Evolutionary conservation across 2,329 filamentous ascomycete species (phyloP), one percentile per base, ranked within the genome.

Genomic region (Leptographium lundbergii): DNA sequence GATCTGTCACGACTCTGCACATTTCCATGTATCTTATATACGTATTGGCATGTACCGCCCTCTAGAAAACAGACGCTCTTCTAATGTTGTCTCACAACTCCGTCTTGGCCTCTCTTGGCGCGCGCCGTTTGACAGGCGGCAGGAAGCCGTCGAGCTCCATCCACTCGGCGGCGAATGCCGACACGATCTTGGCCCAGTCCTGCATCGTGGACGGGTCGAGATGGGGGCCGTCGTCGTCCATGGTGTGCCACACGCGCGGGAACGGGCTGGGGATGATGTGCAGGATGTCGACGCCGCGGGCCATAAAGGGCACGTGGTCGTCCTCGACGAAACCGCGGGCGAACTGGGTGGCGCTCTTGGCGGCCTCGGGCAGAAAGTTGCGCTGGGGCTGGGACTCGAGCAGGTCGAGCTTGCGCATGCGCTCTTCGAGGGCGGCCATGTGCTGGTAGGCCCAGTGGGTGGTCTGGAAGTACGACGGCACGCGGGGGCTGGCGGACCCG

Each of bases 231-330:
- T 96, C 86, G 68, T 99, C 94, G 0, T 85, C 75, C 66, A 91
- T 83, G 1, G 78, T 86, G 73, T 99, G 94, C 94, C 94, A 99
- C 1, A 95, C 87, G 0, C 65, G 53, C 0, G 91, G 91, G 69
- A 97, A 97, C 0, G 86, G 86, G 4, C 77, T 79, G 0, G 92
- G 90, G 60, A 99, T 97, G 29, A 99, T 72, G 72, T 99, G 94
- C 60, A 99, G 71, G 19, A 97, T 79, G 32, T 95, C 86, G 0
- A 97, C 92, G 1, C 94, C 94, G 42, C 89, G 81, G 42, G 75
- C 75, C 78, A 97, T 84, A 67, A 99, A 99, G 0, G 94, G 94
- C 6, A 96, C 71, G 69, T 99, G 94, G 67, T 99, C 94, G 69
- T 99, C 94, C 63, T 85, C 78, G 11, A 96, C 82, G 61, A 72